Evolutionary conservation across 345 rosid genomes (phyloP), one percentile per base, ranked within the genome.

Genomic region (Acer yangbiense): DNA sequence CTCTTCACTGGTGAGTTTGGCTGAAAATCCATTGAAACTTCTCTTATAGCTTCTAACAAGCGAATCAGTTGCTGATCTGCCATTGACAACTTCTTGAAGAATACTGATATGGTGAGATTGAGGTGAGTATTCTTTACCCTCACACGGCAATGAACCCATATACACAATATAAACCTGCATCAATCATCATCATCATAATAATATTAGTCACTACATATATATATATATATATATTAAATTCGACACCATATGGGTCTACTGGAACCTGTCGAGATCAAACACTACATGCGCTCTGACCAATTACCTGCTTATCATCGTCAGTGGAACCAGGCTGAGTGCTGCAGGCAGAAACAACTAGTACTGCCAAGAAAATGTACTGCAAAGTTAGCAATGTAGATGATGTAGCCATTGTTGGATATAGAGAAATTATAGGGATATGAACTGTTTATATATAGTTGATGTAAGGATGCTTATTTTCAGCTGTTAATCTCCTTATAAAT

Each of bases 21-120:
- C 91, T 0, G 84, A 92, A 68, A 91, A 88, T 17, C 90, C 93
- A 69, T 88, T 89, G 82, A 91, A 89, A 76, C 93, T 91, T 80
- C 83, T 86, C n/a, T 2, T 76, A 76, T 87, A 90, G 58, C 91
- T 89, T 82, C 86, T 85, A 41, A 89, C 55, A 77, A 91, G 25
- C 9, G 77, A 79, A 57, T 77, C 76, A 65, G 55, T 75, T 41
- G 54, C 71, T 44, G 77, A 77, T 52, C 90, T 89, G 41, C 50
- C 71, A 64, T 69, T 48, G 17, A 43, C 61, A 73, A 76, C 67
- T 48, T 82, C 73, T 82, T 83, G 81, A 76, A 86, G 87, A 13
- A 86, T 76, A 73, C 20, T 86, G 18, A 76, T 61, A 70, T 86
- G 89, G 57, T 80, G 16, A 21, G 83, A 80, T 65, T 75, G 65